Evolutionary conservation across 2,329 filamentous ascomycete species (phyloP).

Genomic region (Calonectria multiphialidica): DNA sequence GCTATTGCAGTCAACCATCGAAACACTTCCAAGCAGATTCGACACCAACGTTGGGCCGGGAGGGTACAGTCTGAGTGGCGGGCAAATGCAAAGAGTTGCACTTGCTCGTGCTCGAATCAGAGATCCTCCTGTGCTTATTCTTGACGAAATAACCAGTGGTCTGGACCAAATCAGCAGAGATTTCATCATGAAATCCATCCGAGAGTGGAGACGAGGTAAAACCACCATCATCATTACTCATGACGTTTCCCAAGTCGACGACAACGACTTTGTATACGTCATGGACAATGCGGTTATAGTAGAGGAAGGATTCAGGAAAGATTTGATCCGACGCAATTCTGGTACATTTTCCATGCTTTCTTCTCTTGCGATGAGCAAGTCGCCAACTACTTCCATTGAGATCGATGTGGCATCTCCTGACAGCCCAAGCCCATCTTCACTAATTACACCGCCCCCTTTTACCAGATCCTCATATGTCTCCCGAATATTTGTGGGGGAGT

Average conservation of each 20-base stretch:
- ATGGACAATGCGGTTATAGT: slow-evolving; percentile 77
- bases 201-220: slow-evolving; percentile 81
- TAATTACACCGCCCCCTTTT: slow-evolving; percentile 12
- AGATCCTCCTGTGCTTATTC: slow-evolving; percentile 82
- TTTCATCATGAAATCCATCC: slow-evolving; percentile 79
- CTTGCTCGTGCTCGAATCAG: slow-evolving; percentile 83
- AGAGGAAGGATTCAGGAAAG: slow-evolving; percentile 74
- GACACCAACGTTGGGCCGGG: slow-evolving; percentile 78
- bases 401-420: slow-evolving; percentile 30
- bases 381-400: slow-evolving; percentile 17
- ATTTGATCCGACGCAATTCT: slow-evolving; percentile 60
- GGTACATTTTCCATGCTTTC: slow-evolving; percentile 62
- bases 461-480: slow-evolving; percentile 31
- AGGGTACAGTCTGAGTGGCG: slow-evolving; percentile 83
- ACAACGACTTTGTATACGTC: slow-evolving; percentile 83
- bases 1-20: slow-evolving; percentile 76
- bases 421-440: slow-evolving; percentile 21
- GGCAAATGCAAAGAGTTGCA: slow-evolving; percentile 85
- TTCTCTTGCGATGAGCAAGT: slow-evolving; percentile 23
- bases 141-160: slow-evolving; percentile 91
- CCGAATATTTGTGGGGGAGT: slow-evolving; percentile 31
- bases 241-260: slow-evolving; percentile 80
- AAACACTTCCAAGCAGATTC: slow-evolving; percentile 75
- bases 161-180: slow-evolving; percentile 80
- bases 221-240: slow-evolving; percentile 97